These are phyloP conservation scores for Penicillium steckii DNA, from an alignment of 495 filamentous ascomycete species.

Conservation along the genomic window DNA sequence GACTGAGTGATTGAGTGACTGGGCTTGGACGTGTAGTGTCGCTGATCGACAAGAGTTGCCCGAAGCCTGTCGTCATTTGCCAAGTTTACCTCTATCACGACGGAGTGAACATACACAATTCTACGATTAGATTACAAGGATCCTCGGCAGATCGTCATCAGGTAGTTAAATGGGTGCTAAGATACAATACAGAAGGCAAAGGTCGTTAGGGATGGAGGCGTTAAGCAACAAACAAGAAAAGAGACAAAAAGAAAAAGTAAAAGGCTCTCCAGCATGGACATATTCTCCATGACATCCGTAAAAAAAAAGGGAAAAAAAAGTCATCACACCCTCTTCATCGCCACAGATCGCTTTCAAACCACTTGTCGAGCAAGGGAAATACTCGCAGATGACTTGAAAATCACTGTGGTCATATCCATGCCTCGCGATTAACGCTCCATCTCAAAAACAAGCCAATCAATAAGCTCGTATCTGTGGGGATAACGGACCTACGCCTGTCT, in stretches of 20 bases:
- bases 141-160: slow-evolving; percentile 25
- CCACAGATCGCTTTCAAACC: slow-evolving; percentile 11
- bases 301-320: slow-evolving; percentile 20
- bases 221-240: slow-evolving; percentile 13
- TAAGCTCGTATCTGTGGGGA: slow-evolving; percentile 22
- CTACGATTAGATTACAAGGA: not conserved
- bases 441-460: slow-evolving; percentile 11
- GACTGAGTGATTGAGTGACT: not conserved
- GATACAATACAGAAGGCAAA: slow-evolving; percentile 47
- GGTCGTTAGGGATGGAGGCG: slow-evolving; percentile 37
- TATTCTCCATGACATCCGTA: slow-evolving; percentile 24
- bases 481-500: slow-evolving; percentile 16
- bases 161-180: slow-evolving; percentile 48
- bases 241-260: not conserved
- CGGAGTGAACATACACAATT: no score
- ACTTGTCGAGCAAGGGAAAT: slow-evolving; percentile 18
- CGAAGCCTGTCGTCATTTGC: slow-evolving; percentile 22
- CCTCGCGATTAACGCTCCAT: slow-evolving; percentile 2
- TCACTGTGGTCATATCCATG: slow-evolving; percentile 18
- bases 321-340: slow-evolving; percentile 22
- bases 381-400: slow-evolving; percentile 9
- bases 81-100: no score
- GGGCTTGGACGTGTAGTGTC: not conserved
- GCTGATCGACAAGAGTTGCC: slow-evolving; percentile 29
- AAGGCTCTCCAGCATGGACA: slow-evolving; percentile 23